Evolutionary conservation across 2,329 filamentous ascomycete genomes (phyloP), one percentile per base, ranked within the genome.

Genomic region (Epichloe glyceriae): DNA sequence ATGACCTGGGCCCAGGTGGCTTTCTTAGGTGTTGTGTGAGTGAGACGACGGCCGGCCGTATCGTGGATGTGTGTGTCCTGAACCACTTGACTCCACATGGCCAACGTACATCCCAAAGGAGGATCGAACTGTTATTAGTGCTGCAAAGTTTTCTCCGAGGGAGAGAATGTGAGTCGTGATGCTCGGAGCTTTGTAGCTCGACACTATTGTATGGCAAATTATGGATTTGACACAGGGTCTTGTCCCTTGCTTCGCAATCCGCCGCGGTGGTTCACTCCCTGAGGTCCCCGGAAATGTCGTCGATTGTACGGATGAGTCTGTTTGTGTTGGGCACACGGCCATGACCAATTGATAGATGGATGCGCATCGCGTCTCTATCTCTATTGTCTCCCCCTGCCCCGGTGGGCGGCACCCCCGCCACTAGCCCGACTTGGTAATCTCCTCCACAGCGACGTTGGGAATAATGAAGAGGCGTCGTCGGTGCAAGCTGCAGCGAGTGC

Each of bases 361-460:
- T 22, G 20, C 26, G 22, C 20, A 43, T 15, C 26, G 42, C 17
- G 15, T 30, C 30, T 7, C 19, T 26, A 26, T 48, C 26, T 52
- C 50, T 54, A 55, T 55, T 54, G 54, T 55, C 50, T 38, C 33
- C 20, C 22, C 20, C 33, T 43, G 45, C 49, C 37, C 52, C 41
- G 19, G 35, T 34, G 35, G 42, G 33, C 45, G 44, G 34, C 12
- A 49, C 52, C 46, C 46, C 52, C 50, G 50, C 50, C 45, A 49
- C 54, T 51, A 52, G 43, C 47, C 52, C 45, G 12, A 50, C 46
- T 19, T 47, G 40, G 50, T 41, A 43, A 49, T 45, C 38, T 12
- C 47, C 40, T 37, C 47, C 40, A 49, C 40, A 45, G 15, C 42
- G n/a, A 45, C 42, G 42, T 30, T 43, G 39, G 19, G n/a, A 20